Evolutionary conservation across 2,329 filamentous ascomycete species (phyloP).

Genomic region (Ophiocordyceps sinensis): DNA sequence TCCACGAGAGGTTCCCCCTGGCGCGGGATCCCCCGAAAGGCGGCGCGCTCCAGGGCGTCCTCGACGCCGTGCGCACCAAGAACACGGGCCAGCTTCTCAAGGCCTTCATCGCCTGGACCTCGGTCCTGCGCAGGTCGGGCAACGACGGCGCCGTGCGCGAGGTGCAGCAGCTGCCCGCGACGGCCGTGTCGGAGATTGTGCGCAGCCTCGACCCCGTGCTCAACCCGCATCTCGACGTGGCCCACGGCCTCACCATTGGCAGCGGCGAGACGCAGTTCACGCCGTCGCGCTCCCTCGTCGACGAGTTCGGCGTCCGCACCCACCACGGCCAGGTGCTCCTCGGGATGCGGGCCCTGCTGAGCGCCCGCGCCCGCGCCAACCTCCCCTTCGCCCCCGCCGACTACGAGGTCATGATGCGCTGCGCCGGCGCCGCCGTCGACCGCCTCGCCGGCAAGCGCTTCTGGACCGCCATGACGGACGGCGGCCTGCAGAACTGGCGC

Average conservation of each 20-base stretch:
- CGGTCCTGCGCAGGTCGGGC: slow-evolving; percentile 9
- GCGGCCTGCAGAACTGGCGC: slow-evolving; percentile 14
- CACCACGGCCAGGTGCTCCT: slow-evolving; percentile 23
- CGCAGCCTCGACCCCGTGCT: slow-evolving; percentile 43
- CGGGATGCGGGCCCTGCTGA: slow-evolving; percentile 20
- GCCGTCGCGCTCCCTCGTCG: slow-evolving; percentile 19
- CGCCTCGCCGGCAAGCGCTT: slow-evolving; percentile 16
- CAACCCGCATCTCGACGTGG: slow-evolving; percentile 33
- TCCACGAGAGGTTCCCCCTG: too few relatives aligned
- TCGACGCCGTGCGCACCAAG: slow-evolving; percentile 17
- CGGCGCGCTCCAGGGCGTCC: slow-evolving; percentile 5
- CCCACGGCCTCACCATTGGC: slow-evolving; percentile 23
- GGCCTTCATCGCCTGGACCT: slow-evolving; percentile 14
- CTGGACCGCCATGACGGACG: slow-evolving; percentile 17
- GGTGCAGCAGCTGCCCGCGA: slow-evolving; percentile 28
- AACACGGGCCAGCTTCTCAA: slow-evolving; percentile 9
- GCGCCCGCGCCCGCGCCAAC: slow-evolving; percentile 16
- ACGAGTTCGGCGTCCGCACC: slow-evolving; percentile 29
- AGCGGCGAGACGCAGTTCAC: slow-evolving; percentile 25
- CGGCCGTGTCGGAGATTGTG: slow-evolving; percentile 49
- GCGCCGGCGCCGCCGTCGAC: slow-evolving; percentile 30
- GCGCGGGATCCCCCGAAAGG: background rate
- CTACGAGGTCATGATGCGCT: slow-evolving; percentile 29
- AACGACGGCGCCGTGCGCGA: slow-evolving; percentile 14
- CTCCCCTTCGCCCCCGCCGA: slow-evolving; percentile 21